phyloP scores from a whole-genome alignment of 78 protist species.

The Dictyostelium brefeldianum region DNA sequence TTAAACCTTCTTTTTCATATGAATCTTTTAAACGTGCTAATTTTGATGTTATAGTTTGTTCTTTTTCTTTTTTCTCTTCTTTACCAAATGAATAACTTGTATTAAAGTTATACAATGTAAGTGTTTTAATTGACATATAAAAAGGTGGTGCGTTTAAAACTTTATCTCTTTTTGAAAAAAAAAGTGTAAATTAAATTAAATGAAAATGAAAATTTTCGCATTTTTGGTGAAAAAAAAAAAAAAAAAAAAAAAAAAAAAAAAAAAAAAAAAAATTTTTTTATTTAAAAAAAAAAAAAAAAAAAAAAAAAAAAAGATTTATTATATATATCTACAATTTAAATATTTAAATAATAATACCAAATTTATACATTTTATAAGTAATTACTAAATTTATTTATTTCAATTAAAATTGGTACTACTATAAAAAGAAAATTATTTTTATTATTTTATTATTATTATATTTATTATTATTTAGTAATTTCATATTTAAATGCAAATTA shows the following conservation, averaged over 20 bases:
- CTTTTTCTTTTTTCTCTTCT: constrained; percentile 64
- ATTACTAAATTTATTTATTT: too few species aligned
- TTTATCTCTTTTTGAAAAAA: too few species aligned
- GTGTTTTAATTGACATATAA: constrained; percentile 28
- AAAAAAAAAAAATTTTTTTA: too few species aligned
- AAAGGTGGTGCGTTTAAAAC: too few species aligned
- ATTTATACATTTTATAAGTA: too few species aligned
- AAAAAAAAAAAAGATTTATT: background rate
- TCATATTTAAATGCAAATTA: too few species aligned
- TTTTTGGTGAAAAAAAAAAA: too few species aligned
- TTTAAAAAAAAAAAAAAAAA: background rate
- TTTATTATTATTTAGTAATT: background rate
- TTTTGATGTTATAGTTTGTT: constrained; percentile 40
- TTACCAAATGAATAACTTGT: constrained; percentile 83
- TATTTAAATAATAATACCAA: background rate
- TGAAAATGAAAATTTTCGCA: too few species aligned
- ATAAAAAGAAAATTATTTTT: background rate
- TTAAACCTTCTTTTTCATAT: constrained; percentile 87
- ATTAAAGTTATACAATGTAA: constrained; percentile 67
- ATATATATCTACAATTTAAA: background rate
- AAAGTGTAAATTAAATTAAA: too few species aligned
- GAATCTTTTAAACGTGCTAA: constrained; percentile 61
- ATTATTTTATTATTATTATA: background rate
- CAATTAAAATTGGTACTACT: too few species aligned
- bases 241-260: too few species aligned